A percentile compares a stretch with the other conserved stretches of the same genome.
phyloP scores from a whole-genome alignment of 495 filamentous ascomycete species.

The Acidomyces sp. region DNA sequence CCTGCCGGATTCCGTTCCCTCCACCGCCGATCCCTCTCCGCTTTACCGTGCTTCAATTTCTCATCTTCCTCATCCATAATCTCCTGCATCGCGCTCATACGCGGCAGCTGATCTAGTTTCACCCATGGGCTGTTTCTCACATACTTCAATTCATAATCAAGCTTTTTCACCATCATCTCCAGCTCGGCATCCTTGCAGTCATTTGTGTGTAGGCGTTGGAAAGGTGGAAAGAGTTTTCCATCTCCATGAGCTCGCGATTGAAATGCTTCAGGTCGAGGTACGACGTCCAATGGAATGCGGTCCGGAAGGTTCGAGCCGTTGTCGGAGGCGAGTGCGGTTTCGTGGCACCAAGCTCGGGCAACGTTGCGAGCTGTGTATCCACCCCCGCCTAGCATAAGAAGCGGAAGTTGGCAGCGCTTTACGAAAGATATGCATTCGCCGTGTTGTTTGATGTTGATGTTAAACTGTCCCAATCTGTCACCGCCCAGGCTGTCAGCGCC shows the following conservation, averaged over 20 bases:
- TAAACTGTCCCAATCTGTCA: conserved; percentile 88
- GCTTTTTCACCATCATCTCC: conserved; percentile 53
- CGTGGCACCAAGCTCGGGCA: conserved; percentile 88
- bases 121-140: conserved; percentile 75
- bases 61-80: conserved; percentile 69
- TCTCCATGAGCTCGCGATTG: conserved; percentile 35
- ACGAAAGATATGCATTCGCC: conserved; percentile 80
- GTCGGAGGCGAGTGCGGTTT: conserved; percentile 59
- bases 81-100: conserved; percentile 48
- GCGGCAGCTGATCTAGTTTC: conserved; percentile 67
- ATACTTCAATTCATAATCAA: conserved; percentile 72
- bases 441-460: conserved; percentile 87
- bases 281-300: conserved; percentile 19
- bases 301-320: conserved; percentile 25
- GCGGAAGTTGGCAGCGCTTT: conserved; percentile 61
- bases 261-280: conserved; percentile 30
- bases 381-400: conserved; percentile 85
- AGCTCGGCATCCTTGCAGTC: conserved; percentile 57
- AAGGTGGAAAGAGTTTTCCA: conserved; percentile 55
- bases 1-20: conserved; percentile 31
- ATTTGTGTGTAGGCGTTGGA: conserved; percentile 68
- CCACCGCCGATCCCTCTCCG: conserved; percentile 37
- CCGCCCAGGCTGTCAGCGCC: conserved; percentile 91
- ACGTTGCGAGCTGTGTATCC: conserved; percentile 98
- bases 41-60: conserved; percentile 56